Percentiles rank a stretch among this genome's conserved stretches.
phyloP scores from a whole-genome alignment of 345 rosid genomes.

The Corchorus capsularis region DNA sequence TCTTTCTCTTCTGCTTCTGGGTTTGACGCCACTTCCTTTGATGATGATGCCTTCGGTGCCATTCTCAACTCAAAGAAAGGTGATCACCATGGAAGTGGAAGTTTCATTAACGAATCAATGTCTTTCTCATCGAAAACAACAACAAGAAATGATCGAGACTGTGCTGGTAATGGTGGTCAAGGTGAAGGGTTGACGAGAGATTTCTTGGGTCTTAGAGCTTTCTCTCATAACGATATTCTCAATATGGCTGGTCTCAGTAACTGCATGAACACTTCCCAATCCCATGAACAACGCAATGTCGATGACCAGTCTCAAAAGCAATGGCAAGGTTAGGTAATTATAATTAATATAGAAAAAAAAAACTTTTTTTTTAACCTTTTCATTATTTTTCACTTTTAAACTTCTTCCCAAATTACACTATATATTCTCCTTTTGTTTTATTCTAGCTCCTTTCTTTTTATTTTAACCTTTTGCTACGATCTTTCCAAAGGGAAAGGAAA shows the following conservation, averaged over 20 bases:
- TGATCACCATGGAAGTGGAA: not conserved
- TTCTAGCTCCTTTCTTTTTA: not conserved
- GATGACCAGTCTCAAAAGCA: slow-evolving; percentile 20
- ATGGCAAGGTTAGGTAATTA: slow-evolving; percentile 8
- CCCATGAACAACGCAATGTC: slow-evolving; percentile 39
- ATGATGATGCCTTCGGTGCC: slow-evolving; percentile 48
- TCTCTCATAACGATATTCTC: slow-evolving; percentile 74
- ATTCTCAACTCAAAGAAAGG: slow-evolving; percentile 43
- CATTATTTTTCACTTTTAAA: not conserved
- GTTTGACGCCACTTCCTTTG: slow-evolving; percentile 42
- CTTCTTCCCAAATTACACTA: slow-evolving; percentile 11
- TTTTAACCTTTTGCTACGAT: slow-evolving; percentile 13
- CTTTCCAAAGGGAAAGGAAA: slow-evolving; percentile 59
- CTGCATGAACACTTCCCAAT: slow-evolving; percentile 47
- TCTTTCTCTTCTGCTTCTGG: slow-evolving; percentile 44
- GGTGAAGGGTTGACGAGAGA: slow-evolving; percentile 78
- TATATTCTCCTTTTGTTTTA: slow-evolving; percentile 5
- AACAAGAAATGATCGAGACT: slow-evolving; percentile 12
- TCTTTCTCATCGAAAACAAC: slow-evolving; percentile 11
- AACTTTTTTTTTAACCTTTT: not conserved
- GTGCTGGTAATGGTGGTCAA: slow-evolving; percentile 24
- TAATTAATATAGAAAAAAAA: slow-evolving; percentile 4
- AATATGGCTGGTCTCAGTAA: slow-evolving; percentile 65
- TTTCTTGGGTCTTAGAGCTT: slow-evolving; percentile 75
- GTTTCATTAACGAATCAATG: slow-evolving; percentile 23